phyloP scores from a whole-genome alignment of 2,329 filamentous ascomycete species.

The Coleophoma cylindrospora region DNA sequence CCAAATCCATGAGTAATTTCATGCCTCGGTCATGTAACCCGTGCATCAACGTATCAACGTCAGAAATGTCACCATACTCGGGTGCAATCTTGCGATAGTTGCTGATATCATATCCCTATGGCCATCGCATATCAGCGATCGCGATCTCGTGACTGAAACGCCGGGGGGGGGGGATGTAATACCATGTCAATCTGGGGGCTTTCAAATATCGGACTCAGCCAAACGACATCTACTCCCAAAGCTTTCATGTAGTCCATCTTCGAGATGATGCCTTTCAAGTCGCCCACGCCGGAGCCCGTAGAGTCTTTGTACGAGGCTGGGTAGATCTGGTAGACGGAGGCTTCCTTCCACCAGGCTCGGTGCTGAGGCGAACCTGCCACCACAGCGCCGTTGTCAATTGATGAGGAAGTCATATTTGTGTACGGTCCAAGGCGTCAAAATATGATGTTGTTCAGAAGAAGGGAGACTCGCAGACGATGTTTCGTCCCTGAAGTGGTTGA shows the following conservation, averaged over 20 bases:
- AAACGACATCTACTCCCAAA: conserved; percentile 58
- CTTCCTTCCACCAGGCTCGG: conserved; percentile 48
- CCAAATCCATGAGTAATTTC: conserved; percentile 67
- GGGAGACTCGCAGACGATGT: too few relatives aligned
- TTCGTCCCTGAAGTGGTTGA: too few relatives aligned
- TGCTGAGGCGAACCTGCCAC: not conserved
- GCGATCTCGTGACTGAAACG: too few relatives aligned
- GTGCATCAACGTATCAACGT: conserved; percentile 57
- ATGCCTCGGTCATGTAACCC: conserved; percentile 58
- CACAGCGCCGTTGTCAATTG: too few relatives aligned
- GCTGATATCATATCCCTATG: conserved; percentile 63
- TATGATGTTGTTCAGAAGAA: too few relatives aligned
- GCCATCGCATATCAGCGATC: not conserved
- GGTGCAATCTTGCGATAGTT: conserved; percentile 61
- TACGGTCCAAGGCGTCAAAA: too few relatives aligned
- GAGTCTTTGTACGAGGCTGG: conserved; percentile 51
- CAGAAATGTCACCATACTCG: conserved; percentile 60
- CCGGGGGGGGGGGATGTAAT: conserved; percentile 20
- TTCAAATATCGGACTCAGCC: conserved; percentile 60
- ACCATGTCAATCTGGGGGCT: conserved; percentile 62
- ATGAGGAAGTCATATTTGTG: too few relatives aligned
- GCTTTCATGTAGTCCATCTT: conserved; percentile 55
- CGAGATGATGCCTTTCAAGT: conserved; percentile 54
- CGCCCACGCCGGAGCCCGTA: conserved; percentile 53
- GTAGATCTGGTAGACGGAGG: conserved; percentile 51